These are phyloP conservation scores for Exserohilum rostratum DNA, from an alignment of 2,329 filamentous ascomycete genomes.

Conservation along the genomic window DNA sequence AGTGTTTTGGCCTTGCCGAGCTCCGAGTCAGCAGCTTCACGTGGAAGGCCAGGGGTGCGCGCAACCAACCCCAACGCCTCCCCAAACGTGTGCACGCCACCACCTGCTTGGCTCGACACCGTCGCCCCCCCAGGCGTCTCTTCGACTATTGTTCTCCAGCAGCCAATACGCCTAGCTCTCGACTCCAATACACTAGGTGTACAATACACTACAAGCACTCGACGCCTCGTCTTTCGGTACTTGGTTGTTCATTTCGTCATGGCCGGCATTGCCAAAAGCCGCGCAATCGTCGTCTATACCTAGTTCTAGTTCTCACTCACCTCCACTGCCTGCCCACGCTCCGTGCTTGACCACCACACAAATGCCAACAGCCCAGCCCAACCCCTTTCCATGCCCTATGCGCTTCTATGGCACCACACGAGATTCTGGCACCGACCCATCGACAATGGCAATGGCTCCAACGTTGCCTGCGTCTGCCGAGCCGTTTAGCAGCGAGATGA, in stretches of 20 bases:
- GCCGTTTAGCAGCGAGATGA: slow-evolving; percentile 61
- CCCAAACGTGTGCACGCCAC: slow-evolving; percentile 14
- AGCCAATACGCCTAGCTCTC: too few relatives aligned
- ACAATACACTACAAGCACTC: too few relatives aligned
- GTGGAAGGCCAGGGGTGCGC: slow-evolving; percentile 13
- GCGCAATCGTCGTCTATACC: slow-evolving; percentile 6
- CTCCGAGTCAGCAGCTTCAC: slow-evolving; percentile 22
- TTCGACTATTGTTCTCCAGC: too few relatives aligned
- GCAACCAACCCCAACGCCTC: not conserved
- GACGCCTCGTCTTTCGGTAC: too few relatives aligned
- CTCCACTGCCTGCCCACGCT: slow-evolving; percentile 16
- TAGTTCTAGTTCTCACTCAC: not conserved
- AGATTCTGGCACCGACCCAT: slow-evolving; percentile 47
- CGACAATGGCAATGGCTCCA: slow-evolving; percentile 50
- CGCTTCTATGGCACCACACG: slow-evolving; percentile 15
- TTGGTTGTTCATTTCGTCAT: too few relatives aligned
- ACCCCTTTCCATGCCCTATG: slow-evolving; percentile 2
- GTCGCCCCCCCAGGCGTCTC: slow-evolving; percentile 22
- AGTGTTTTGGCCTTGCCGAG: not conserved
- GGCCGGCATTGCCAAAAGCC: not conserved
- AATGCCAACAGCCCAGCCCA: slow-evolving; percentile 28
- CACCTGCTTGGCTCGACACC: slow-evolving; percentile 6
- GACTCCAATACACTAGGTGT: too few relatives aligned
- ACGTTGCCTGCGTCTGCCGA: slow-evolving; percentile 51
- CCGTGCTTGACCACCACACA: slow-evolving; percentile 27